Conservation (phyloP, 768 basidiomycete species). For the Hortiboletus flavorubellus region DNA sequence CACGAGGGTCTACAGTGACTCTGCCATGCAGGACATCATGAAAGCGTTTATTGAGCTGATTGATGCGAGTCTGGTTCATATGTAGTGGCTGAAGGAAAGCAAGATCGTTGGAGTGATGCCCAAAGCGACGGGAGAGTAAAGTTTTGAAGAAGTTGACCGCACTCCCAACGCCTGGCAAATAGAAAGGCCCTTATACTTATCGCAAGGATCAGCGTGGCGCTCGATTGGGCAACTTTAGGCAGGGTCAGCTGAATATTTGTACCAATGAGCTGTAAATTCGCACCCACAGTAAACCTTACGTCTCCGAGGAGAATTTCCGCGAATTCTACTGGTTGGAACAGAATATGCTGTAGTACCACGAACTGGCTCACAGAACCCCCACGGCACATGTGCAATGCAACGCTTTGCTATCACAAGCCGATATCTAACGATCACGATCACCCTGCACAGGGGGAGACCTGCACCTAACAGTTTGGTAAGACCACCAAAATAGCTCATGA, state of each 20-base stretch:
- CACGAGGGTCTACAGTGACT: constrained; percentile 20
- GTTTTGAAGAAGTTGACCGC: constrained; percentile 2
- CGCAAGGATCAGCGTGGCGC: neutral
- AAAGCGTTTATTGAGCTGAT: constrained; percentile 36
- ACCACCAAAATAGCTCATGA: constrained; percentile 12
- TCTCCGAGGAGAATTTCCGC: neutral
- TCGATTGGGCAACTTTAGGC: constrained; percentile 1
- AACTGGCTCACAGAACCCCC: neutral
- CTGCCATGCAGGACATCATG: constrained; percentile 33
- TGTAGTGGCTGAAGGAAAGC: neutral
- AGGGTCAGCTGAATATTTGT: neutral
- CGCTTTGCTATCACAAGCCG: neutral
- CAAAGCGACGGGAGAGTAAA: neutral
- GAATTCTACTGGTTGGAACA: neutral
- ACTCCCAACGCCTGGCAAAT: neutral
- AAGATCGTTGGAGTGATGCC: neutral
- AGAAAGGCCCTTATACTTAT: neutral
- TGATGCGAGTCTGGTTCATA: constrained; percentile 17
- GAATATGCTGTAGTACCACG: neutral
- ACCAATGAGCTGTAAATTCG: neutral
- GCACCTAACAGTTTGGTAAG: neutral
- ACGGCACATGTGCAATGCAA: neutral
- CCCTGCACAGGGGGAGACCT: neutral
- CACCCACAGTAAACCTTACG: neutral
- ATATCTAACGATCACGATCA: neutral